phyloP scores from a whole-genome alignment of 164 flowering plant species.

The Amborella trichopoda region DNA sequence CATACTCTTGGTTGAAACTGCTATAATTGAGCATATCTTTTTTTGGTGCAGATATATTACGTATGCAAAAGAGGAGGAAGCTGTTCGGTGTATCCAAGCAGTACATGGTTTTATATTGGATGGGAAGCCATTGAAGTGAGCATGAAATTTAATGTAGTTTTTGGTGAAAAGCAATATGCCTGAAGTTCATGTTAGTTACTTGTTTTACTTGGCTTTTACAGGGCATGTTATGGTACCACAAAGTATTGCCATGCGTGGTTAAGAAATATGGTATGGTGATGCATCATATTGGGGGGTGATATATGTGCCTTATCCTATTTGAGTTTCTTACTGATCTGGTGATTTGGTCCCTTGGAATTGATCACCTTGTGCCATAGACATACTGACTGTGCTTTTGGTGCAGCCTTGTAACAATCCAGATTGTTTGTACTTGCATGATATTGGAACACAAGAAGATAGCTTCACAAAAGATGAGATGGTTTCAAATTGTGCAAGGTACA shows the following conservation, averaged over 20 bases:
- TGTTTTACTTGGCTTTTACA: conserved; percentile 15
- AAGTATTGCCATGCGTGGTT: conserved; percentile 99
- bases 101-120: conserved; percentile 89
- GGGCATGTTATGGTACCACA: conserved; percentile 99
- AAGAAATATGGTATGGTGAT: conserved; percentile 61
- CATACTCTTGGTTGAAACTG: too few species aligned
- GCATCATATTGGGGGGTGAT: neutral
- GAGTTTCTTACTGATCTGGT: too few species aligned
- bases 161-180: neutral
- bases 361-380: too few species aligned
- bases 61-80: conserved; percentile 89
- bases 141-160: neutral
- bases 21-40: neutral
- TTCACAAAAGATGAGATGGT: conserved; percentile 90
- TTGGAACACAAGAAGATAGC: conserved; percentile 93
- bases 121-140: conserved; percentile 73
- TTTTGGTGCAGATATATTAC: conserved; percentile 72
- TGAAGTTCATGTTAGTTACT: neutral
- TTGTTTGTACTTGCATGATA: conserved; percentile 93
- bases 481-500: conserved; percentile 82
- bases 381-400: conserved; percentile 4
- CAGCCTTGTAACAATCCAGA: conserved; percentile 79
- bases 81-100: conserved; percentile 85
- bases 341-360: too few species aligned
- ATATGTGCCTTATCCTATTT: too few species aligned